Conservation (phyloP, 73 alveolate genomes). For the Paraurostyla sp. region DNA sequence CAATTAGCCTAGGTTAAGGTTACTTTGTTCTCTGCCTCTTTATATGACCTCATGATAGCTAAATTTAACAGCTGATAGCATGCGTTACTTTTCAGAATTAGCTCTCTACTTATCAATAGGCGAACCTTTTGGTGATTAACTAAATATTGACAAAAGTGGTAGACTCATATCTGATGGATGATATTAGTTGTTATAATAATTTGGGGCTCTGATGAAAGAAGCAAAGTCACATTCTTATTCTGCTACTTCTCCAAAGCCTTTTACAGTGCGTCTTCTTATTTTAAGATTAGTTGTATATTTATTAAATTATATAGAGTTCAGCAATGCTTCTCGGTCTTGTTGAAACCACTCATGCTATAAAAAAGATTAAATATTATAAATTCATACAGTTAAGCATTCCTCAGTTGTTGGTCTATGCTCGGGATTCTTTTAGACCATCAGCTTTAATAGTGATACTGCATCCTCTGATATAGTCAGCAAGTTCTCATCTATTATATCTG, state of each 20-base stretch:
- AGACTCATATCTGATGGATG: neutral
- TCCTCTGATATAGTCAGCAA: conserved; percentile 13
- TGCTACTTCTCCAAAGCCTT: neutral
- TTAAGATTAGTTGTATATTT: neutral
- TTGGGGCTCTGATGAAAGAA: conserved; percentile 20
- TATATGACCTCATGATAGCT: conserved; percentile 21
- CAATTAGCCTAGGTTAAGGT: neutral
- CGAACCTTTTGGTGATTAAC: neutral
- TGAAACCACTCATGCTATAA: conserved; percentile 52
- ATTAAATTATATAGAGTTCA: conserved; percentile 4
- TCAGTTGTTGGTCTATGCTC: conserved; percentile 56
- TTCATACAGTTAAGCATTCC: conserved; percentile 39
- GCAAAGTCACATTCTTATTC: neutral
- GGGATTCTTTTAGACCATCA: conserved; percentile 4
- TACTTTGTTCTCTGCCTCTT: conserved; percentile 15
- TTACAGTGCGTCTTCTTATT: too few species aligned
- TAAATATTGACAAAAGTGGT: neutral
- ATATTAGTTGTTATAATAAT: neutral
- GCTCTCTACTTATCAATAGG: neutral
- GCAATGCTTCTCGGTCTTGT: conserved; percentile 39
- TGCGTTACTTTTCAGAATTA: neutral
- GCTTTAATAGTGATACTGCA: neutral
- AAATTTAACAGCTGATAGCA: neutral
- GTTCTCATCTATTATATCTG: neutral
- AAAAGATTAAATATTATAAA: neutral